Percentiles rank a stretch among this genome's conserved stretches.
These are phyloP conservation scores for Neonectria magnoliae DNA, from an alignment of 2,329 filamentous ascomycete species.

Conservation along the genomic window DNA sequence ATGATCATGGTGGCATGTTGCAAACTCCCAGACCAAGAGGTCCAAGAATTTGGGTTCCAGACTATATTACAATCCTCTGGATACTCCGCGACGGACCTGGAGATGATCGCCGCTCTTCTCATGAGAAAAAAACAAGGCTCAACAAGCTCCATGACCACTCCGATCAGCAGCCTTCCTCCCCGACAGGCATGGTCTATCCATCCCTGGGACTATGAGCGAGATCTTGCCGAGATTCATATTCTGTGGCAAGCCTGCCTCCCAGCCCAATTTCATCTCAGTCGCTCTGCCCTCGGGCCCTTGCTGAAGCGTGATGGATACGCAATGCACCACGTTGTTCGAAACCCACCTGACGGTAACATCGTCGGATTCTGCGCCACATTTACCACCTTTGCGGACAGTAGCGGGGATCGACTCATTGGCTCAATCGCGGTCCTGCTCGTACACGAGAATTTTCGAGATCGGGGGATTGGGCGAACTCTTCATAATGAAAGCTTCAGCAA, in stretches of 20 bases:
- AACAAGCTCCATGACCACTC: constrained; percentile 5
- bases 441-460: constrained; percentile 55
- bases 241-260: constrained; percentile 60
- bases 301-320: constrained; percentile 65
- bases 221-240: constrained; percentile 53
- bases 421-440: constrained; percentile 66
- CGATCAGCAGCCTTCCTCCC: constrained; percentile 33
- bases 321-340: constrained; percentile 66
- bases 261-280: constrained; percentile 56
- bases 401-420: constrained; percentile 62
- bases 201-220: constrained; percentile 51
- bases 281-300: constrained; percentile 54
- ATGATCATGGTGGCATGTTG: constrained; percentile 65
- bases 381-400: constrained; percentile 65
- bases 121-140: constrained; percentile 53
- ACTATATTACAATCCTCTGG: constrained; percentile 62
- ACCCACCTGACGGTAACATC: constrained; percentile 52
- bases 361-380: constrained; percentile 71
- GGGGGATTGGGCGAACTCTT: constrained; percentile 63
- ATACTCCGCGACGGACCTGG: constrained; percentile 59
- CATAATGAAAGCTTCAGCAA: constrained; percentile 62
- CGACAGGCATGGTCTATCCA: constrained; percentile 54
- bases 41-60: constrained; percentile 56
- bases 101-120: constrained; percentile 61
- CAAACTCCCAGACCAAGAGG: constrained; percentile 51